phyloP scores from a whole-genome alignment of 2,329 filamentous ascomycete species.

The Furcasterigmium furcatum region DNA sequence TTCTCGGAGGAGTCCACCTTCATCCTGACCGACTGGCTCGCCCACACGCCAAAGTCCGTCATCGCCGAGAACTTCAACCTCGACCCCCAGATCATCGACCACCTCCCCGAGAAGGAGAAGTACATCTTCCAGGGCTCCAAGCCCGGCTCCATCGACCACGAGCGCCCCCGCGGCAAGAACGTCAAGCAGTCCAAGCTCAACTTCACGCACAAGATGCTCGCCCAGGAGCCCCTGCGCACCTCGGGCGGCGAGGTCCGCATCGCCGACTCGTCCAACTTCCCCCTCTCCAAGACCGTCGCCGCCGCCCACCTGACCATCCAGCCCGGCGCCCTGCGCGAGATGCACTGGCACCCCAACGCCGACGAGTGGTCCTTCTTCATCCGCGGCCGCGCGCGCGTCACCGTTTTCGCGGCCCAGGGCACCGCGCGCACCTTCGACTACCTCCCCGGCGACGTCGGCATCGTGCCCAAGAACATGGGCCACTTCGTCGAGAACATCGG shows the following conservation, averaged over 20 bases:
- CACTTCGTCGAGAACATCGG: conserved; percentile 82
- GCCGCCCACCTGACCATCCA: conserved; percentile 70
- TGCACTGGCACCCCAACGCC: conserved; percentile 79
- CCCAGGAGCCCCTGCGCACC: conserved; percentile 62
- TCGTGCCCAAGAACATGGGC: conserved; percentile 74
- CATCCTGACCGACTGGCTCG: conserved; percentile 70
- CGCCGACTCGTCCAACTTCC: conserved; percentile 73
- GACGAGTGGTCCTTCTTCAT: conserved; percentile 84
- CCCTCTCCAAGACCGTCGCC: conserved; percentile 68
- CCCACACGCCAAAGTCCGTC: conserved; percentile 69
- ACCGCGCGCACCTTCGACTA: conserved; percentile 75
- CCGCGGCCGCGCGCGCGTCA: conserved; percentile 66
- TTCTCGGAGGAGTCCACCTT: conserved; percentile 67
- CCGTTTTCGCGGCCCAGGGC: conserved; percentile 68
- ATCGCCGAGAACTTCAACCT: conserved; percentile 75
- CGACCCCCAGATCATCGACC: conserved; percentile 65
- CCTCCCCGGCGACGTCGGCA: conserved; percentile 69
- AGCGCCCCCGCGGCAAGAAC: conserved; percentile 56
- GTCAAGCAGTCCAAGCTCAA: conserved; percentile 65
- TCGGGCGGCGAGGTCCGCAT: conserved; percentile 71
- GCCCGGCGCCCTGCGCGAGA: conserved; percentile 70
- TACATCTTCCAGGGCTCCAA: conserved; percentile 74
- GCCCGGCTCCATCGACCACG: conserved; percentile 62
- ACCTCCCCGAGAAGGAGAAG: conserved; percentile 64
- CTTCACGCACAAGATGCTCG: conserved; percentile 71